These are phyloP conservation scores for Medicago lupulina DNA, from an alignment of 306 rosid genomes.

Conservation along the genomic window DNA sequence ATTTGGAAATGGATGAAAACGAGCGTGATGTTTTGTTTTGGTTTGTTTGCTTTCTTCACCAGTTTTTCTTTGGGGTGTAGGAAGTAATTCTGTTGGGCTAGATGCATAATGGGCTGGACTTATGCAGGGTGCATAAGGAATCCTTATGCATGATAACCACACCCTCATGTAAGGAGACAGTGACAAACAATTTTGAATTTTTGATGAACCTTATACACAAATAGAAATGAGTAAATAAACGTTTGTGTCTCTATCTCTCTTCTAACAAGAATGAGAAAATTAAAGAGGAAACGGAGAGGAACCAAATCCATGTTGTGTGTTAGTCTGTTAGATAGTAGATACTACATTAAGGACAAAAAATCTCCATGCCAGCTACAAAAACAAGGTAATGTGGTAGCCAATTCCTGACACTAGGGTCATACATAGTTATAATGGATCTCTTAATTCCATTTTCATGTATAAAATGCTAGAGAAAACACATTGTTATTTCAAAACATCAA, in stretches of 20 bases:
- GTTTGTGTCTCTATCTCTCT: background rate
- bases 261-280: background rate
- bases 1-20: too few relatives aligned
- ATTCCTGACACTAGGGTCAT: background rate
- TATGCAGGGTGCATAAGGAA: too few relatives aligned
- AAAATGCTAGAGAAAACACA: background rate
- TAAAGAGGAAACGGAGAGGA: background rate
- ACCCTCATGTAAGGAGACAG: background rate
- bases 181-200: background rate
- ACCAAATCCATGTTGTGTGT: background rate
- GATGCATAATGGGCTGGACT: too few relatives aligned
- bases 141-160: too few relatives aligned
- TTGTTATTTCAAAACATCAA: conserved; percentile 20
- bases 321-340: background rate
- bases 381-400: background rate
- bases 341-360: background rate
- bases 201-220: background rate
- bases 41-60: too few relatives aligned
- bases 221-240: background rate
- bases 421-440: conserved; percentile 7
- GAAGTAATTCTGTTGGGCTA: too few relatives aligned
- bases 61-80: too few relatives aligned
- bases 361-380: background rate
- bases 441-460: background rate
- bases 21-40: too few relatives aligned